Conservation (phyloP, 2,329 filamentous ascomycete species). For the Phyllosticta citribraziliensis region DNA sequence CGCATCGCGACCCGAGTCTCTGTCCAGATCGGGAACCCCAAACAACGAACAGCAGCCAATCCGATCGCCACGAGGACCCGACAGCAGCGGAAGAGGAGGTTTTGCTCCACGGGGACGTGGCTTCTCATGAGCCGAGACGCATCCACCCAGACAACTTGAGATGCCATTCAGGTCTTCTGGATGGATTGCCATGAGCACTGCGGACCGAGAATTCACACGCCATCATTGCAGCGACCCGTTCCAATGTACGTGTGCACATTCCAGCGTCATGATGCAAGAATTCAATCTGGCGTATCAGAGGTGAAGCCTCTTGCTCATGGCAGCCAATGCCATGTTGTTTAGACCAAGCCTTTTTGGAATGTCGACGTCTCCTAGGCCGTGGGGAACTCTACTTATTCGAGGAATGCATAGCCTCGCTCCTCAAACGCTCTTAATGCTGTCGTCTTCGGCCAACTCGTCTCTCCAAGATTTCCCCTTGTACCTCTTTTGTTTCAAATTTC, state of each 20-base stretch:
- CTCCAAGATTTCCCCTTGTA: background rate
- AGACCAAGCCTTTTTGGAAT: background rate
- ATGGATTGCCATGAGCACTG: conserved; percentile 2
- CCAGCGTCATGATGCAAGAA: background rate
- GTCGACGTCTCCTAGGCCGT: background rate
- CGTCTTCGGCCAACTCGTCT: background rate
- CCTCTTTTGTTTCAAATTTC: background rate
- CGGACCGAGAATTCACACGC: background rate
- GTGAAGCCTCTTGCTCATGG: background rate
- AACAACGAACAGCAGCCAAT: conserved; percentile 55
- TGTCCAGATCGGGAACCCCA: conserved; percentile 40
- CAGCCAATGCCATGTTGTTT: background rate
- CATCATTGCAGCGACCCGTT: background rate
- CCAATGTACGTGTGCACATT: background rate
- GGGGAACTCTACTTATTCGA: background rate
- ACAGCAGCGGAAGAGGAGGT: conserved; percentile 63
- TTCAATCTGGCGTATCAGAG: background rate
- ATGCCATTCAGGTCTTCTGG: background rate
- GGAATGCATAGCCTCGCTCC: background rate
- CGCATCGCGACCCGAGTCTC: conserved; percentile 24
- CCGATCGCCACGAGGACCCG: conserved; percentile 67
- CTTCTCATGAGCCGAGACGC: background rate
- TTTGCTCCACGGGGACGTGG: conserved; percentile 34
- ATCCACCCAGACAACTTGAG: background rate
- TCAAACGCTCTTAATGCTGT: background rate